These are phyloP conservation scores for Austroboletus festivus DNA, from an alignment of 768 basidiomycete species.

Conservation along the genomic window DNA sequence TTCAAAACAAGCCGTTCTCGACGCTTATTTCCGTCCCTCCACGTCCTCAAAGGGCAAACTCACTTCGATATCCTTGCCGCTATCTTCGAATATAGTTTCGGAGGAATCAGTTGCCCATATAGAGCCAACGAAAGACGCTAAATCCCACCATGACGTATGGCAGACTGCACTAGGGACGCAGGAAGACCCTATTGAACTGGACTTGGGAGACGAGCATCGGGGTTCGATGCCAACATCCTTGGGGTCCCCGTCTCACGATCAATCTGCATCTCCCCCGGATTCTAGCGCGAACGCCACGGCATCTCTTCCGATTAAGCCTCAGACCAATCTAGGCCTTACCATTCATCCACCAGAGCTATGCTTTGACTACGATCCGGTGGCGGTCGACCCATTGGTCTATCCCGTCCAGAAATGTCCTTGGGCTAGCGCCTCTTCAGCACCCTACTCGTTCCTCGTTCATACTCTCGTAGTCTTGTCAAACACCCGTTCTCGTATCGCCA, in stretches of 20 bases:
- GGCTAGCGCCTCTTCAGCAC: constrained; percentile 38
- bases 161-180: constrained; percentile 24
- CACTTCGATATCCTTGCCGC: constrained; percentile 13
- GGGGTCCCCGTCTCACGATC: constrained; percentile 15
- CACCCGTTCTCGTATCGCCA: constrained; percentile 71
- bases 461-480: constrained; percentile 56
- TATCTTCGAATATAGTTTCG: constrained; percentile 13
- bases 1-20: constrained; percentile 18
- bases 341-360: constrained; percentile 24
- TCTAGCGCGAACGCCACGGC: constrained; percentile 8
- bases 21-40: constrained; percentile 25
- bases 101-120: constrained; percentile 13
- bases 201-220: constrained; percentile 19
- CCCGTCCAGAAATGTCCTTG: constrained; percentile 43
- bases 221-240: constrained; percentile 5
- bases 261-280: constrained; percentile 5
- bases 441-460: constrained; percentile 71
- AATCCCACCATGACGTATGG: constrained; percentile 8
- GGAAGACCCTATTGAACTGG: constrained; percentile 24
- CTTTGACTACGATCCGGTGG: constrained; percentile 27
- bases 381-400: constrained; percentile 51
- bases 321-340: constrained; percentile 10
- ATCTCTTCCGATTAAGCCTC: constrained; percentile 5
- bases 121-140: constrained; percentile 1
- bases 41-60: constrained; percentile 9